Conservation (phyloP, 345 rosid species). For the Citrus cavaleriei region DNA sequence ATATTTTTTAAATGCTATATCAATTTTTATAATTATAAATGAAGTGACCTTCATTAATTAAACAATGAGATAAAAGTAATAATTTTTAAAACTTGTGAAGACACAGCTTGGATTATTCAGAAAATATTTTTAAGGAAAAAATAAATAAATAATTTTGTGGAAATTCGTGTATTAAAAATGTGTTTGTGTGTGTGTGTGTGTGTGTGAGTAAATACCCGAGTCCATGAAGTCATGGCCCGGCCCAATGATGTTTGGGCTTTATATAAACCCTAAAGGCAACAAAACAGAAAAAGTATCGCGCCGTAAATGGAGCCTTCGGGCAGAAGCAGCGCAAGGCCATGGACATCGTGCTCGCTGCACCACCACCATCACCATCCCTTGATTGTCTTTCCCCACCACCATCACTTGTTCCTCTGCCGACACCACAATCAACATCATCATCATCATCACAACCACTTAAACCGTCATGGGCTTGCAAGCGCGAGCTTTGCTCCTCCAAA, state of each 20-base stretch:
- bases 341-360: neutral
- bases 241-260: neutral
- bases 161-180: too few relatives aligned
- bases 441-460: constrained; percentile 11
- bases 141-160: too few relatives aligned
- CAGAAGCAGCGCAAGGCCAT: neutral
- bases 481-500: constrained; percentile 7
- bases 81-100: too few relatives aligned
- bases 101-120: too few relatives aligned
- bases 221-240: neutral
- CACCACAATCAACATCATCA: neutral
- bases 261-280: neutral
- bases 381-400: neutral
- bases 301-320: neutral
- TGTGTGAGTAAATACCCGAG: too few relatives aligned
- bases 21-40: too few relatives aligned
- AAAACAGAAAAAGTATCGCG: neutral
- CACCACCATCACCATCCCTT: neutral
- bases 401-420: neutral
- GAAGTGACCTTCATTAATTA: too few relatives aligned
- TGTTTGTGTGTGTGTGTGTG: accelerated
- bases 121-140: too few relatives aligned
- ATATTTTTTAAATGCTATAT: too few relatives aligned
- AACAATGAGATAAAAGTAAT: too few relatives aligned
- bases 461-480: neutral